Conservation (phyloP, 2,329 filamentous ascomycete genomes). For the Pseudogymnoascus sp. region DNA sequence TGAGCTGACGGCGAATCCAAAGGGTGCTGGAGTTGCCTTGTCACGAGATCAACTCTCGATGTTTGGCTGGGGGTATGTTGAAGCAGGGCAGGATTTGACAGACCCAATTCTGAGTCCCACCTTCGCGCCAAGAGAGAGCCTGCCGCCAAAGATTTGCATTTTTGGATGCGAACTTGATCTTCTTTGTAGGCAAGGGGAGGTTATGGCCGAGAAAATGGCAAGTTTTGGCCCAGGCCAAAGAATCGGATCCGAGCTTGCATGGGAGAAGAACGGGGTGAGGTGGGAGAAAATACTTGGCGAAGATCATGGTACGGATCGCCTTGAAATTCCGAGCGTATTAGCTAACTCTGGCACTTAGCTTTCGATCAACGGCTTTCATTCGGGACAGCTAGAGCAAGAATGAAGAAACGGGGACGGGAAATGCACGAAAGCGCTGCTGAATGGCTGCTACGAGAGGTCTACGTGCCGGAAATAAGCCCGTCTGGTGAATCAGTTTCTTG, state of each 20-base stretch:
- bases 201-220: constrained; percentile 16
- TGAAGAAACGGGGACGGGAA: neutral
- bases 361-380: neutral
- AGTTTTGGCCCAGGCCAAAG: constrained; percentile 9
- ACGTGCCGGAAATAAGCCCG: neutral
- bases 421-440: neutral
- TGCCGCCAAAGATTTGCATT: constrained; percentile 20
- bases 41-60: constrained; percentile 2
- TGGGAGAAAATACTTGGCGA: constrained; percentile 16
- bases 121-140: constrained; percentile 17
- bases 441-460: neutral
- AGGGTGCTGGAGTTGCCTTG: neutral
- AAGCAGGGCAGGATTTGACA: constrained; percentile 18
- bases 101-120: constrained; percentile 20
- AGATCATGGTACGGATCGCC: constrained; percentile 10
- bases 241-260: constrained; percentile 13
- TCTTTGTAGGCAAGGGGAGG: constrained; percentile 14
- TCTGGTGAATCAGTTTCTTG: neutral
- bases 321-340: neutral
- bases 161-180: constrained; percentile 20
- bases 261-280: constrained; percentile 18
- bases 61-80: constrained; percentile 22
- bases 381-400: neutral
- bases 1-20: neutral
- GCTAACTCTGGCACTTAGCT: neutral